Evolutionary conservation across 2,329 filamentous ascomycete species (phyloP), one percentile per base, ranked within the genome.

Genomic region (Pseudogymnoascus sp.): DNA sequence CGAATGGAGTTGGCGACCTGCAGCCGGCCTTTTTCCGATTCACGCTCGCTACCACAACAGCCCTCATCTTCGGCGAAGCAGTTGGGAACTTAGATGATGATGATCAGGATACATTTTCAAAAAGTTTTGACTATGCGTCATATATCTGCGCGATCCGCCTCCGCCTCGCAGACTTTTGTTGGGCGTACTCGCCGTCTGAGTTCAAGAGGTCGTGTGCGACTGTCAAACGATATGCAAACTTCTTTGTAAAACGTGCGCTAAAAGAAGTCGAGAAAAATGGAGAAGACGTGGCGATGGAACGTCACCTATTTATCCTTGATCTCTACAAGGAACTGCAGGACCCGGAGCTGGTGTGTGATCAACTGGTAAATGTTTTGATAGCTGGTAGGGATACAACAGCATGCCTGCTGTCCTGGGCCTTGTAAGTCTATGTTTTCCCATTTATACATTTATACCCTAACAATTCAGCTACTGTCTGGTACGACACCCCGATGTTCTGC

Each of bases 21-120:
- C 78, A 82, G 50, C 77, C 78, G 1, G 21, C 63, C 60, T 10
- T 66, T 77, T 84, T 84, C 70, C 75, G 77, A 62, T 72, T 84
- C 29, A 84, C 82, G 0, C 75, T 85, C 19, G 82, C 85, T 65
- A 79, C 78, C 0, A 79, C 82, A 0, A 85, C 82, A 0, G 80
- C 81, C 40, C 81, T 85, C 65, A 72, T 86, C 2, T 83, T 85
- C 62, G 83, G 83, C n/a, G 75, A 81, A 65, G 77, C 76, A 23
- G 65, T 68, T 13, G 64, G 69, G 50, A 67, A 63, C 11, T 26
- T 60, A 10, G 56, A 35, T 31, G n/a, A 60, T 33, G 26, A 60
- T 5, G 26, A 31, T 35, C 26, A 60, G 15, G 56, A 60, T n/a
- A 60, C 56, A 13, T 60, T 60, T 35, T 19, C 26, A 17, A 60